These are phyloP conservation scores for Fraxinus excelsior DNA, from an alignment of 257 asterid species.

Conservation along the genomic window DNA sequence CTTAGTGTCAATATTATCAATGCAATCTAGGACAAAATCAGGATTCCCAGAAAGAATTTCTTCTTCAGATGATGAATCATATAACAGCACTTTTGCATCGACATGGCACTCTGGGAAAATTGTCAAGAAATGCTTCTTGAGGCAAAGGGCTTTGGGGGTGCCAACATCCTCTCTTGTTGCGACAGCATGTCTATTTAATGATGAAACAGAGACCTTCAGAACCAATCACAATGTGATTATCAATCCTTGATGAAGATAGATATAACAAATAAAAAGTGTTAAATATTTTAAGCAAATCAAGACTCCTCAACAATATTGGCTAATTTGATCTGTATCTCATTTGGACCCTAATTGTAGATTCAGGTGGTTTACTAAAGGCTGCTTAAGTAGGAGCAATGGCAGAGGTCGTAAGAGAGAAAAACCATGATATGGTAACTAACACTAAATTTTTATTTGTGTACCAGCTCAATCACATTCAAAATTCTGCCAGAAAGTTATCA, in stretches of 20 bases:
- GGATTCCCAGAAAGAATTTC: conserved; percentile 91
- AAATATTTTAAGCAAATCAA: conserved; percentile 15
- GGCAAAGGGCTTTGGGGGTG: conserved; percentile 81
- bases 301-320: conserved; percentile 19
- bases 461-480: too few relatives aligned
- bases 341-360: too few relatives aligned
- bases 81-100: conserved; percentile 78
- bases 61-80: conserved; percentile 87
- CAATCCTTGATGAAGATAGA: conserved; percentile 8
- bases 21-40: conserved; percentile 89
- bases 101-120: conserved; percentile 91
- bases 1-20: conserved; percentile 96
- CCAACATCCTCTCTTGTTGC: conserved; percentile 98
- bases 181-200: conserved; percentile 95
- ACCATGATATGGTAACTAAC: too few relatives aligned
- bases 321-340: conserved; percentile 12
- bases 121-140: conserved; percentile 75
- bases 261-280: neutral
- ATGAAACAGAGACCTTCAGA: conserved; percentile 89
- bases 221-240: conserved; percentile 26
- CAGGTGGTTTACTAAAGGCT: too few relatives aligned
- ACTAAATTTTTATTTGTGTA: too few relatives aligned
- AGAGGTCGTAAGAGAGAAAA: too few relatives aligned
- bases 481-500: too few relatives aligned
- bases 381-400: too few relatives aligned